Base-by-base conservation (phyloP, 345 rosid genomes). In the Nephelium lappaceum region DNA sequence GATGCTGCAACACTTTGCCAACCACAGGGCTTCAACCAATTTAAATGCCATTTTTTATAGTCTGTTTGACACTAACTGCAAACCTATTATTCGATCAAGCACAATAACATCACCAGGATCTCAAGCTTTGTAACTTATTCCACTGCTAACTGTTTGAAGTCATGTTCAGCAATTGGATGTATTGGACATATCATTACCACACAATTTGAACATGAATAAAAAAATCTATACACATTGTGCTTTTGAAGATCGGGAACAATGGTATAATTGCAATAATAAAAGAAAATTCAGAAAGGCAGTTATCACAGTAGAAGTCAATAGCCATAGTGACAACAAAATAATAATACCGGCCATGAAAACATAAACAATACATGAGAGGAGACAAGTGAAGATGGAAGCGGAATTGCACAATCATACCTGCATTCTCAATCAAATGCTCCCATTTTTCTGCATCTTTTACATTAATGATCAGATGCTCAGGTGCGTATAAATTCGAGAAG, bases 381-480 rank as follows among this genome's bases (percentile, higher is more conserved):
- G 38, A 51, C 16, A 19, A 14, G 27, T 14, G 4, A 27, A 21
- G 45, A 66, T 23, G 67, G 53, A 58, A 9, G 57, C 67, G 69
- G 58, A 10, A 27, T 62, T n/a, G 12, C 0, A 63, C 15, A 49
- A 74, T n/a, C 42, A 36, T 87, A 93, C 95, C 99, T 58, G 97
- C 99, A 81, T 94, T 92, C 88, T 96, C 97, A 57, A 96, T 79
- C 53, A 78, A 87, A 79, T 85, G 81, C 74, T 93, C 99, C 97
- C 98, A 96, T 82, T 89, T 94, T 84, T 94, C 98, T 15, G 98
- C 95, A 78, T 94, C 95, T 87, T 87, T 74, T 31, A 93, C 98
- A 77, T 96, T 94, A 64, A 96, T 81, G 57, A 96, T 96, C 71
- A 96, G 86, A 78, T 96, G 99, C 85, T 95, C 97, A 6, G 98